Evolutionary conservation across 2,329 filamentous ascomycete genomes (phyloP).

Genomic region (Talaromyces sp.): DNA sequence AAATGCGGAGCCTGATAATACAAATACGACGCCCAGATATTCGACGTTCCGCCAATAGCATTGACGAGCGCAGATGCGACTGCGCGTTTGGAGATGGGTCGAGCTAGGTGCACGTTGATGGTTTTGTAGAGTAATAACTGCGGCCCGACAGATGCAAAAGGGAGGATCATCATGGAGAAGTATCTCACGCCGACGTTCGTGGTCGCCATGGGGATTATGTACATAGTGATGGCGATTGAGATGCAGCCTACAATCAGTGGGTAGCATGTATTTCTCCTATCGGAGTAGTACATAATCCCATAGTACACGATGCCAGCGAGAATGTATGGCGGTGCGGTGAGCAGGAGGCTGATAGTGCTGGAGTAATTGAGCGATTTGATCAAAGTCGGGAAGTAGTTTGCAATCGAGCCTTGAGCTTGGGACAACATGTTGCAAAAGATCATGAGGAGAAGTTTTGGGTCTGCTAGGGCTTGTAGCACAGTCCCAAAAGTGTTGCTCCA

Average conservation of each 20-base stretch:
- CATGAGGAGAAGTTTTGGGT: slow-evolving; percentile 50
- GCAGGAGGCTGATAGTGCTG: slow-evolving; percentile 42
- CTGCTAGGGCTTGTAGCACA: slow-evolving; percentile 42
- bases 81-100: slow-evolving; percentile 54
- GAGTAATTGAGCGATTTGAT: slow-evolving; percentile 44
- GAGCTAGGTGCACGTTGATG: slow-evolving; percentile 51
- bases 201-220: slow-evolving; percentile 34
- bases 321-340: slow-evolving; percentile 49
- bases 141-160: slow-evolving; percentile 52
- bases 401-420: slow-evolving; percentile 50
- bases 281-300: slow-evolving; percentile 38
- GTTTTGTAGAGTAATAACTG: slow-evolving; percentile 51
- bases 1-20: background rate
- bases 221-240: background rate
- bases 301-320: slow-evolving; percentile 40
- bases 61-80: slow-evolving; percentile 56
- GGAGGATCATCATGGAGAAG: slow-evolving; percentile 55
- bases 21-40: slow-evolving; percentile 3
- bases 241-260: background rate
- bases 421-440: slow-evolving; percentile 49
- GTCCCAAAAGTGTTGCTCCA: slow-evolving; percentile 40
- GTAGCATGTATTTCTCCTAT: background rate
- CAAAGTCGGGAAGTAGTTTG: slow-evolving; percentile 32
- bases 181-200: slow-evolving; percentile 53
- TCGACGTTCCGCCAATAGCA: slow-evolving; percentile 41